Base-by-base conservation (phyloP, 495 filamentous ascomycete species). In the Melanomma pulvis-pyrius region DNA sequence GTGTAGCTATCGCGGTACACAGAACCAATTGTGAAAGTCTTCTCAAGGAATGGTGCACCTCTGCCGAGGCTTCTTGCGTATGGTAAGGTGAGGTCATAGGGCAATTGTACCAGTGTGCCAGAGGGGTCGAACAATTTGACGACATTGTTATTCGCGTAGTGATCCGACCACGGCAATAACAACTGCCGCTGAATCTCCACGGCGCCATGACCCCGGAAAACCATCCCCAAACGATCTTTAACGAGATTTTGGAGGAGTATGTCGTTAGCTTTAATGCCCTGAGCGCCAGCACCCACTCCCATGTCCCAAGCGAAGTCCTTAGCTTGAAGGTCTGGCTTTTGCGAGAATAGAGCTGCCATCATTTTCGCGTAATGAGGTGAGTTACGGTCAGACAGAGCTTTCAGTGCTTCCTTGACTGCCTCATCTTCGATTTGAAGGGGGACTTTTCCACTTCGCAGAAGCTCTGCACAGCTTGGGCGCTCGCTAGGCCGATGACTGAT, bases 351-450 rank as follows among this genome's bases (percentile, higher is more conserved):
- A 0, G 90, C 87, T 1, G 86, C 86, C 69, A 97, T 86, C 74
- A 96, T 91, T 71, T 96, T 92, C 63, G 90, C 84, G 74, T 96
- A 94, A 71, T 96, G 92, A 0, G 92, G 92, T 8, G 93, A 97
- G 57, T 80, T 88, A 19, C 89, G 86, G 70, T 96, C 90, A 0
- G 89, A 88, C 21, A 98, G 75, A 53, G 89, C 89, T 61, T 90
- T 87, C 34, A 97, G 84, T 1, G 91, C 90, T 54, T 90, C 83
- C 54, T 90, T 82, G 61, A 97, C 91, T 0, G 90, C 90, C 75
- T 96, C 92, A 71, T 94, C 92, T 77, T 98, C 92, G 73, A 96
- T 90, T 71, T 92, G 90, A 3, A 96, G 81, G 17, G 94, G 94
- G 21, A 98, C 83, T 70, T 92, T 90, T 13, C 92, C 93, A 72